Base-by-base conservation (phyloP, 129 eudicot genomes). In the Tanacetum coccineum region DNA sequence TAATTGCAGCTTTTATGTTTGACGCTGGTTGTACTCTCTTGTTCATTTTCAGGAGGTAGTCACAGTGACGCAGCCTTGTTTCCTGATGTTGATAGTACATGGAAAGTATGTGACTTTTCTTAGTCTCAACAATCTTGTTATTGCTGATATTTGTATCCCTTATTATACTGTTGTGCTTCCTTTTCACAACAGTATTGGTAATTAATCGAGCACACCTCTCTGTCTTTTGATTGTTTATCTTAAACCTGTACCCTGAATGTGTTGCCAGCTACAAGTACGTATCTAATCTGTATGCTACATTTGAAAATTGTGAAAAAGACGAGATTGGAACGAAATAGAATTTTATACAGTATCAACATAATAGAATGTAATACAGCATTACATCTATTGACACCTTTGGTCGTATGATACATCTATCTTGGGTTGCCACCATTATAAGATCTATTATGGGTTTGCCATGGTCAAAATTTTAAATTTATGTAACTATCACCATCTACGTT, bases 1-100 rank as follows among this genome's bases (percentile, higher is more conserved):
- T n/a, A 59, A 49, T 14, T 72, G 46, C 50, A 26, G 44, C 42
- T 69, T 56, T 13, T 20, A 30, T 4, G 19, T 59, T 57, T 75
- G 9, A 42, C 26, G 6, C 4, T 30, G 59, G 25, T 25, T 13
- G 19, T 58, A 49, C 42, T 21, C 30, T 55, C 21, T 32, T 20
- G 36, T 32, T 52, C 62, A 39, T 45, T 58, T 73, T 68, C 80
- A 90, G 97, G 97, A 80, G 91, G 81, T 60, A 74, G 73, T 61
- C 84, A 83, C 11, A 71, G 83, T n/a, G 97, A 91, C 59, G 76
- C 84, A 36, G 82, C 64, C 66, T 32, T 91, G 84, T 91, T 91
- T 69, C 97, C 97, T 58, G 90, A 82, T 68, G 97, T 91, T 18
- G 86, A 87, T 70, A 91, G 96, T 81, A 70, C 95, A 59, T 91